Base-by-base conservation (phyloP, 2,329 filamentous ascomycete genomes). In the Xylaria sp. region DNA sequence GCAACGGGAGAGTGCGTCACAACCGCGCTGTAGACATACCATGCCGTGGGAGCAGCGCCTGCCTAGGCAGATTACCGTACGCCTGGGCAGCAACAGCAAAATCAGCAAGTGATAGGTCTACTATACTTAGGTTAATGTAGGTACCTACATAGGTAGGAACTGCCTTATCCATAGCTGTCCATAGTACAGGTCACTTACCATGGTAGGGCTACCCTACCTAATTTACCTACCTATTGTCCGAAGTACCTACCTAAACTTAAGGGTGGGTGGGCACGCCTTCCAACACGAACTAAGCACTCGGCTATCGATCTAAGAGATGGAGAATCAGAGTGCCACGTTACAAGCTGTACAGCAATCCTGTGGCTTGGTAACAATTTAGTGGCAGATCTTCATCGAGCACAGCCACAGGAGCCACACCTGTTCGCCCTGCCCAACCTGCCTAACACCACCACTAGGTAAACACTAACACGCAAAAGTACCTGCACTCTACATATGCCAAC, bases 1-100 rank as follows among this genome's bases (percentile, higher is more conserved):
- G 68, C 62, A 64, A 55, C 68, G 62, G 68, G 59, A 53, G 50
- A 30, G 53, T 36, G 65, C 62, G 54, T 63, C 62, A 53, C 30
- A 51, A 47, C 27, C 51, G 34, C 12, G 51, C 47, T 27, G 19
- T 36, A 36, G 34, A 36, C 34, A 36, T 36, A 11, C 24, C 24
- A 27, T 27, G 24, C 24, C 24, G 24, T 27, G 24, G 4, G 24
- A 27, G 24, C 24, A 27, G 24, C 24, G 4, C 24, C 24, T 27
- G 24, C 24, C 24, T 27, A 27, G 24, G 24, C 24, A 27, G 24
- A 27, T 2, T 27, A 27, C 34, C 34, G 34, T 36, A 36, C 34
- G 11, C 34, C 34, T 36, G 11, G 34, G 34, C 34, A 36, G 34
- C 34, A 36, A 47, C n/a, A 12, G 42, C 14, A 12, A 27, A 27